phyloP scores from a whole-genome alignment of 2,329 filamentous ascomycete species.

The Diaporthe aspalathi region DNA sequence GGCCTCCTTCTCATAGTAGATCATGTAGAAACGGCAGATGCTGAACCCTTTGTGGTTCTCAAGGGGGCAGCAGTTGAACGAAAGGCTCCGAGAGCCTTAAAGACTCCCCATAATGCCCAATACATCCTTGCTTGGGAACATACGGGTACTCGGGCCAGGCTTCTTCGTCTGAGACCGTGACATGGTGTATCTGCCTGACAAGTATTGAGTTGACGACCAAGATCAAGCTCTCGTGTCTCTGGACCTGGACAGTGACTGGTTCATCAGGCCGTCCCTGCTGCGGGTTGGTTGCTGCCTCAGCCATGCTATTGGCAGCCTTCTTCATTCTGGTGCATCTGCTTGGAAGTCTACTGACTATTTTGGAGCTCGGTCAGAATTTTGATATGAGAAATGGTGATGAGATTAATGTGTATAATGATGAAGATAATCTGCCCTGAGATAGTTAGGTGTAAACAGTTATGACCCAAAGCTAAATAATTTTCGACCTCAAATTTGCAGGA shows the following conservation, averaged over 20 bases:
- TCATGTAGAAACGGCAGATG: background rate
- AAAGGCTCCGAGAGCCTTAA: background rate
- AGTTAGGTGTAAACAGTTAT: background rate
- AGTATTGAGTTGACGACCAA: background rate
- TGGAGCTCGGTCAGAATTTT: background rate
- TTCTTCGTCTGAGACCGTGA: background rate
- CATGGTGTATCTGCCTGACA: background rate
- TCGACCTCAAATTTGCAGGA: no score
- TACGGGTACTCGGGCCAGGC: background rate
- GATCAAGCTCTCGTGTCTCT: background rate
- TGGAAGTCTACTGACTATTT: background rate
- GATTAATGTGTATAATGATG: no score
- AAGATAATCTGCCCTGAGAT: no score
- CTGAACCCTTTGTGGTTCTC: background rate
- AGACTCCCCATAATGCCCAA: background rate
- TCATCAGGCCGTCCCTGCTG: background rate
- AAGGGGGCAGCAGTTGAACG: background rate
- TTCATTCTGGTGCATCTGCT: background rate
- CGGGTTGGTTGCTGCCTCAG: no score
- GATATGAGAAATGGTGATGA: background rate
- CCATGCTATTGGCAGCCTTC: no score
- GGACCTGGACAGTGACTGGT: background rate
- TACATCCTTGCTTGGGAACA: no score
- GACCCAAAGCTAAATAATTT: fast-evolving
- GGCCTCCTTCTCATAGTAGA: background rate